A percentile compares a stretch with the other conserved stretches of the same genome.
These are phyloP conservation scores for Neopestalotiopsis sp. DNA, from an alignment of 2,329 filamentous ascomycete genomes.

Conservation along the genomic window DNA sequence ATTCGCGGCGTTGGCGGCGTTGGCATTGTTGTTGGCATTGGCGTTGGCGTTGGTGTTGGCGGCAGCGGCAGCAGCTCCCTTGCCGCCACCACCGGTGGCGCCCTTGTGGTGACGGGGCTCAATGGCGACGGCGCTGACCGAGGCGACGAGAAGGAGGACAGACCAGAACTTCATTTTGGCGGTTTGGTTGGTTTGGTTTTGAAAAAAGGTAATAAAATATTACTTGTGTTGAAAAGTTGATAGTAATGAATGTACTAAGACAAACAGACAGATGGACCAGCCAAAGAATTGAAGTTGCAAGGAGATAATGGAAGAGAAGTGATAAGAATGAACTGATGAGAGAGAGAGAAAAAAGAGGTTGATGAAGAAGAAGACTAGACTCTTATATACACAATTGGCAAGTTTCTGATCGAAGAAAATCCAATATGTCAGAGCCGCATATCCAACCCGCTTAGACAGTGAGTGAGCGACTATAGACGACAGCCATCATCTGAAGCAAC, in stretches of 20 bases:
- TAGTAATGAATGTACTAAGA: constrained; percentile 2
- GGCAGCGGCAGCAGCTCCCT: neutral
- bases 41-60: neutral
- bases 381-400: constrained; percentile 3
- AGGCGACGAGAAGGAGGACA: constrained; percentile 14
- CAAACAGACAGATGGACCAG: constrained; percentile 17
- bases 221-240: neutral
- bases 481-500: neutral
- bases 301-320: neutral
- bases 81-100: neutral
- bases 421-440: neutral
- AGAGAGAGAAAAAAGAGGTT: neutral
- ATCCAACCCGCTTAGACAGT: neutral
- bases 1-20: neutral
- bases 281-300: constrained; percentile 18
- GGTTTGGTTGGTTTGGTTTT: constrained; percentile 5
- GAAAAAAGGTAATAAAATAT: neutral
- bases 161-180: constrained; percentile 22
- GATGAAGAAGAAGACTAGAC: neutral
- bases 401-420: neutral
- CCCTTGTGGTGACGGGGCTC: constrained; percentile 18
- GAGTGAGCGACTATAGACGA: neutral
- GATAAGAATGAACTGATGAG: constrained; percentile 7
- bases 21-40: constrained; percentile 5
- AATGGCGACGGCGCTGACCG: constrained; percentile 19